Evolutionary conservation across 352 stramenopile genomes (phyloP), one percentile per base, ranked within the genome.

Genomic region (Phytopythium montanum): DNA sequence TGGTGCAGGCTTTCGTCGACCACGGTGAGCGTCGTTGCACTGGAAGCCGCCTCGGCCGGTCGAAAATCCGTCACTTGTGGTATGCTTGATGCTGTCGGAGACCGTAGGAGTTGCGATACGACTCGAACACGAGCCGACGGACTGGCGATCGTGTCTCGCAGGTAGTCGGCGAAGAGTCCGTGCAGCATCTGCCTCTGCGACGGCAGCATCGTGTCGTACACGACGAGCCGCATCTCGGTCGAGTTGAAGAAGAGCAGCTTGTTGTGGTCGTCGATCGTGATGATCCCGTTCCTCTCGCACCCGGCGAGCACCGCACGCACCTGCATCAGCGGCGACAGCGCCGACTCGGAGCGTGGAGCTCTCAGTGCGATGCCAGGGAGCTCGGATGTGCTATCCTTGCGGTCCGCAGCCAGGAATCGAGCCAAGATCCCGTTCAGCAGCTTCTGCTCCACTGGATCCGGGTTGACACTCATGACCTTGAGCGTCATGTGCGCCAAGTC

Each of bases 131-230:
- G 29, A 38, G 45, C 5, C 5, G 45, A 23, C 4, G 31, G 23
- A 5, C 39, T 38, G 18, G 45, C 26, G 3, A 67, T 73, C 26
- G 62, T 61, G 34, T 84, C 66, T 14, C 59, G 42, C n/a, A 90
- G 79, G 68, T 71, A 90, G 19, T 79, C 62, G n/a, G 69, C 73
- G 56, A 88, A 90, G 16, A 89, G 67, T 25, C 58, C 65, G 28
- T 92, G 82, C 23, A 92, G 72, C 25, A 73, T 64, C 55, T 89
- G 78, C 8, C 78, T 72, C 34, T 92, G 82, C 3, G 79, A 90
- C 12, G 82, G 82, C 18, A 85, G 49, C 54, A 76, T 82, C 19
- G 66, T 76, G 55, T 59, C 64, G 56, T 74, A 79, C 61, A 82
- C 61, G 18, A 80, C 66, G 18, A 78, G 50, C 12, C 73, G 52